Base-by-base conservation (phyloP, 768 basidiomycete species). In the Suillus weaverae region DNA sequence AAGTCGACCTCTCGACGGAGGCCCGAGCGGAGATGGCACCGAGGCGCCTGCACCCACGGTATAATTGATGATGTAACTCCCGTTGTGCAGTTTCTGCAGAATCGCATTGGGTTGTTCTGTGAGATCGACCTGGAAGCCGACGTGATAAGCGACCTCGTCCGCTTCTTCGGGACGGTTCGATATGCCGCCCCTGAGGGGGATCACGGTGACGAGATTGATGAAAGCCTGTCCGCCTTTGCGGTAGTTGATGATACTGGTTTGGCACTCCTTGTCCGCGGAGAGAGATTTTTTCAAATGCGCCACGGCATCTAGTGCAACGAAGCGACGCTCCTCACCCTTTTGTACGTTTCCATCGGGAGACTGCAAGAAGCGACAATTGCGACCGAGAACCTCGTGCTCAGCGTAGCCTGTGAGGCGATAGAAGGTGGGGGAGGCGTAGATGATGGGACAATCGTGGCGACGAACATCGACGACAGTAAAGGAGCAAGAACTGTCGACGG, bases 111-210 rank as follows among this genome's bases (percentile, higher is more conserved):
- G 95, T 78, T 96, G 94, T 70, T 90, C 87, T 20, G 88, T 88
- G 57, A 99, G 81, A 76, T 98, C 94, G 62, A 97, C 91, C 77
- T 99, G 95, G 81, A 99, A 99, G 1, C 97, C 97, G 60, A 99
- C 89, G 70, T 93, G 90, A 73, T 91, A 97, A 10, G 86, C 88
- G 46, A 92, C 83, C 53, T 96, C 90, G 62, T 87, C 86, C 43
- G 83, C 82, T 68, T 88, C 89, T 50, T 86, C 82, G 67, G 67
- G 77, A 48, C 36, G 68, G 71, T 73, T 82, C 77, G 63, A 68
- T 64, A 70, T 80, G 64, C 86, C 92, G 9, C 90, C 93, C 0
- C 81, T 74, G 64, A 98, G 84, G 20, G 97, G 97, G 43, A 99
- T 91, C 70, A 98, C 85, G 30, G 92, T 92, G 67, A 99, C 88